Evolutionary conservation across 1,139 yeast species (phyloP).

Genomic region (Kodamaea sp.): DNA sequence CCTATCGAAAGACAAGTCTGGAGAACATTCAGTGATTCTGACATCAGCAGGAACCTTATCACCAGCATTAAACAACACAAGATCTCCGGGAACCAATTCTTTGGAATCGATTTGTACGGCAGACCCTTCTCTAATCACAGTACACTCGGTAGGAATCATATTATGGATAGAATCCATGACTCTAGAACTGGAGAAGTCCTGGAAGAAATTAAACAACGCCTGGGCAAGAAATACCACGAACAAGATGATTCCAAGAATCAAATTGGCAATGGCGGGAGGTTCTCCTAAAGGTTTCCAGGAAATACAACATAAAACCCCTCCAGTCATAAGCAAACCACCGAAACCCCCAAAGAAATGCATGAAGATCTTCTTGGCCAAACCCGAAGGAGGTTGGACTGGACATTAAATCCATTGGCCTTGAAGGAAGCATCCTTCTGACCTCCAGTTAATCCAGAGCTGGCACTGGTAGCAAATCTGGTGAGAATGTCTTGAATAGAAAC

Average conservation of each 20-base stretch:
- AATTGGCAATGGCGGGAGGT: conserved; percentile 50
- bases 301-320: conserved; percentile 48
- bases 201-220: conserved; percentile 50
- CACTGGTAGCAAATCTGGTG: conserved; percentile 22
- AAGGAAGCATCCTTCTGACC: conserved; percentile 15
- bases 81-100: conserved; percentile 35
- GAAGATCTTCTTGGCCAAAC: conserved; percentile 32
- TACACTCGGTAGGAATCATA: conserved; percentile 42
- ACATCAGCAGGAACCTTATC: conserved; percentile 36
- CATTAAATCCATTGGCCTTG: conserved; percentile 37
- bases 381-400: conserved; percentile 41
- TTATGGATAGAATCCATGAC: conserved; percentile 52
- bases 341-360: conserved; percentile 53
- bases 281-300: conserved; percentile 55
- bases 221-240: conserved; percentile 48
- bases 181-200: conserved; percentile 49
- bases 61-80: conserved; percentile 26
- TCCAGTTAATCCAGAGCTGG: conserved; percentile 20
- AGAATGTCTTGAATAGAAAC: conserved; percentile 23
- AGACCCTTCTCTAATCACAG: conserved; percentile 25
- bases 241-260: conserved; percentile 47
- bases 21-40: conserved; percentile 26
- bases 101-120: conserved; percentile 18
- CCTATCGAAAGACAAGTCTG: conserved; percentile 34
- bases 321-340: conserved; percentile 44